Conservation (phyloP, 495 filamentous ascomycete genomes). For the Aspergillus kassunensis region DNA sequence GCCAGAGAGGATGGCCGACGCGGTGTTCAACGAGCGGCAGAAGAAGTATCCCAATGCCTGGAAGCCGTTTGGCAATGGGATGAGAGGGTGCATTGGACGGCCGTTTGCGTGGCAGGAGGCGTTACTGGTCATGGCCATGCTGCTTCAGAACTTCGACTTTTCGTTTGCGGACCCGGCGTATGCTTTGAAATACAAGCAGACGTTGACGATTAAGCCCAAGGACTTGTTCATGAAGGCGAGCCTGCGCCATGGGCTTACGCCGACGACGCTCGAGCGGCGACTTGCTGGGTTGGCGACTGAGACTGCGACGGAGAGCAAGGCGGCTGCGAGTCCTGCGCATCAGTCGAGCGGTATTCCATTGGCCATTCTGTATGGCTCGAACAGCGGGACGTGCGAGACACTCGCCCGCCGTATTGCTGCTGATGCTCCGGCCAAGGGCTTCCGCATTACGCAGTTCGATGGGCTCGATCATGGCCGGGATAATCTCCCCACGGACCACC, state of each 20-base stretch:
- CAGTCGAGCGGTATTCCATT: not conserved
- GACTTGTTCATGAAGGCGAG: slow-evolving; percentile 66
- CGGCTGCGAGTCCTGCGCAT: not conserved
- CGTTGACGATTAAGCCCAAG: slow-evolving; percentile 73
- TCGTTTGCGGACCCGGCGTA: slow-evolving; percentile 54
- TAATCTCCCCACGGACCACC: slow-evolving; percentile 2
- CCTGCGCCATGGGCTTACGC: slow-evolving; percentile 54
- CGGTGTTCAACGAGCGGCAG: slow-evolving; percentile 44
- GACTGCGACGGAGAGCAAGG: not conserved
- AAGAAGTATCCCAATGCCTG: slow-evolving; percentile 54
- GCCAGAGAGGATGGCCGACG: slow-evolving; percentile 65
- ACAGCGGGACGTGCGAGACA: slow-evolving; percentile 12
- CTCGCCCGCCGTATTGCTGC: slow-evolving; percentile 2
- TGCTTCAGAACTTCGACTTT: slow-evolving; percentile 62
- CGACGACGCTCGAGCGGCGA: slow-evolving; percentile 51
- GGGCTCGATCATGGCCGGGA: slow-evolving; percentile 5
- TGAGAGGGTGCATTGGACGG: slow-evolving; percentile 62
- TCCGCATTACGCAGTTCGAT: not conserved
- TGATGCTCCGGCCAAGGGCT: not conserved
- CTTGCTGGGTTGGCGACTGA: not conserved
- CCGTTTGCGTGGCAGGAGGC: slow-evolving; percentile 66
- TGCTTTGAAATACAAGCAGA: slow-evolving; percentile 59
- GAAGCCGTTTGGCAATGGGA: slow-evolving; percentile 62
- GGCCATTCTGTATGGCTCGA: slow-evolving; percentile 9
- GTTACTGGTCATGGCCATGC: slow-evolving; percentile 48